Base-by-base conservation (phyloP, 2,329 filamentous ascomycete genomes). In the Juglanconis sp. region DNA sequence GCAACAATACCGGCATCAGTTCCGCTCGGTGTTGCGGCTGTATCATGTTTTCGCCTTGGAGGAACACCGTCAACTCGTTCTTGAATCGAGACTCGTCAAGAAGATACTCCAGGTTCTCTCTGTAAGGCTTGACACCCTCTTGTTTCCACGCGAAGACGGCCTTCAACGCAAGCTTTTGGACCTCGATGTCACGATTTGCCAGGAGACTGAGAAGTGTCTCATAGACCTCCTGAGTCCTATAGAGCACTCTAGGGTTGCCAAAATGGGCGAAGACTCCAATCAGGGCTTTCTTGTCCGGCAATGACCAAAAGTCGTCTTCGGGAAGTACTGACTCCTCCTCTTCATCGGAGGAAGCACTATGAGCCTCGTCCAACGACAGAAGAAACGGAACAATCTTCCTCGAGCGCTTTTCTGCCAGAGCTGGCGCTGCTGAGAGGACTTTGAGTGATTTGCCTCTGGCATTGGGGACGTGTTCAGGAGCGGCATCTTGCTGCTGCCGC, bases 71-170 rank as follows among this genome's bases (percentile, higher is more conserved):
- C n/a, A 99, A 82, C 71, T 98, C 94, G 69, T 98, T 95, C 69
- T 92, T 91, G 76, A 98, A 96, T 53, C 91, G 85, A 31, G 90
- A 87, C 64, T 98, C 95, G 66, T 99, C 95, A 8, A 98, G 83
- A 2, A 99, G 80, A 67, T 92, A 93, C 63, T 92, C 83, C 31
- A 99, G 76, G 66, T 93, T 91, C 66, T 97, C 92, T 68, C 92
- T 86, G 69, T 98, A 96, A 0, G 87, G 82, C 62, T 82, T 83
- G 53, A 99, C 80, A 8, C 83, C 86, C 2, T 88, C 81, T 60
- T 90, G 85, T 72, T 96, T 98, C 94, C 95, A 99, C 0, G 92
- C 86, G 56, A 97, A 80, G 7, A 99, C 84, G 8, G 89, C 90
- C 72, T 92, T 93, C 40, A 99, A 80, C 0, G 92, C 87, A 50